Conservation (phyloP, 176 grass and related monocot genomes). For the Oryza brachyantha region DNA sequence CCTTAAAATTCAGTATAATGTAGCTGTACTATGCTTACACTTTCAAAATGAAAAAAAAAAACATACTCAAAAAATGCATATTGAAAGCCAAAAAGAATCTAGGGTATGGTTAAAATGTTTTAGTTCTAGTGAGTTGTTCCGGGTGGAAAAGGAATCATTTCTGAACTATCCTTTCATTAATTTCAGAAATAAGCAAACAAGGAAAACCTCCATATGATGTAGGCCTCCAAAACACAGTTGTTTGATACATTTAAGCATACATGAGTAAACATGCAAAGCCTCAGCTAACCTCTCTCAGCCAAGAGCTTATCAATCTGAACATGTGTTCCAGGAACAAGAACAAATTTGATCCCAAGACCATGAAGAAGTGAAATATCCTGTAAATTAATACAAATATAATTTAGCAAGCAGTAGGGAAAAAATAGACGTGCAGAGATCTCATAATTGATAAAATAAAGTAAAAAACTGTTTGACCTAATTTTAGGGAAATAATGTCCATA, state of each 20-base stretch:
- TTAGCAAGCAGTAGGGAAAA: neutral
- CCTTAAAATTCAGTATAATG: no score
- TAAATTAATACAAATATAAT: conserved; percentile 8
- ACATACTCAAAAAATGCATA: neutral
- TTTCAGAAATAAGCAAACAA: neutral
- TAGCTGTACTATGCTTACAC: neutral
- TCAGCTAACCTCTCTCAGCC: conserved; percentile 64
- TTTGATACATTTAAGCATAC: conserved; percentile 5
- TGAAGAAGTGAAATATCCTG: conserved; percentile 98
- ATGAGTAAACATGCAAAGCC: conserved; percentile 16
- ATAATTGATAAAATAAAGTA: neutral
- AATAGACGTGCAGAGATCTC: neutral
- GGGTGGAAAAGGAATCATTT: neutral
- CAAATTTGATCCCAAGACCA: conserved; percentile 94
- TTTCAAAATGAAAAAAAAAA: neutral
- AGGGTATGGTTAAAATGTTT: neutral
- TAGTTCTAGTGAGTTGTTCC: neutral
- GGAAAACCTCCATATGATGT: neutral
- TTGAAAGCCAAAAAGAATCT: neutral
- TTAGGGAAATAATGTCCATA: neutral
- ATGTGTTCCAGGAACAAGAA: conserved; percentile 92
- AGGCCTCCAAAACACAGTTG: neutral
- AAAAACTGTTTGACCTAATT: neutral
- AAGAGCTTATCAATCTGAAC: conserved; percentile 92
- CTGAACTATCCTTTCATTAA: neutral